Conservation (phyloP, 2,329 filamentous ascomycete genomes). For the Neonectria neomacrospora region DNA sequence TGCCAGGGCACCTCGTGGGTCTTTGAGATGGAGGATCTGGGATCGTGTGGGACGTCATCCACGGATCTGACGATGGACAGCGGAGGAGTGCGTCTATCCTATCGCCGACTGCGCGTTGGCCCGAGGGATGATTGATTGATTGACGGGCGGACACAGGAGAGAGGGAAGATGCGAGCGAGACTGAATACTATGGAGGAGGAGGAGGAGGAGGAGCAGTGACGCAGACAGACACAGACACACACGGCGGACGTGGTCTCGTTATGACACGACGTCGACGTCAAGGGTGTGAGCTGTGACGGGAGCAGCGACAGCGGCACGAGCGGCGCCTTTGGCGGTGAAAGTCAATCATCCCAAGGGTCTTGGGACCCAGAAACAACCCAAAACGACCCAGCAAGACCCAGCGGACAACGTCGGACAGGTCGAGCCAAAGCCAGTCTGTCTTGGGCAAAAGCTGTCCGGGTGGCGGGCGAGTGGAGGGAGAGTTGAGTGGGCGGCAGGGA, state of each 20-base stretch:
- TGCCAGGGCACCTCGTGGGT: conserved; percentile 39
- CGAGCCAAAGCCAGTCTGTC: conserved; percentile 16
- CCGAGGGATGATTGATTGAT: not conserved
- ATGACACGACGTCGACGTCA: conserved; percentile 40
- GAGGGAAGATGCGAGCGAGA: not conserved
- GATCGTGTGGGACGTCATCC: conserved; percentile 44
- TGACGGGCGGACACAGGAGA: not conserved
- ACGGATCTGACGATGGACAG: conserved; percentile 37
- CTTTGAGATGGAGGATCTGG: conserved; percentile 40
- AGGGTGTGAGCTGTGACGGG: conserved; percentile 12
- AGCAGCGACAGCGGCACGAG: conserved; percentile 22
- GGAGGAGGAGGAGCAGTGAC: not conserved
- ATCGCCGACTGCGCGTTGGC: conserved; percentile 24
- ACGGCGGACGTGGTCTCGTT: conserved; percentile 27
- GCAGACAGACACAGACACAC: not conserved
- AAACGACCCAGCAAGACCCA: not conserved
- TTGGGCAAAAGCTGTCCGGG: conserved; percentile 22
- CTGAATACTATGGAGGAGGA: not conserved
- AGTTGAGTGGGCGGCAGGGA: not conserved
- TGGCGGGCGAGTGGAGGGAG: conserved; percentile 23
- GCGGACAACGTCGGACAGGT: conserved; percentile 5
- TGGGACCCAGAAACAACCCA: not conserved
- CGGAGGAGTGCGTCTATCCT: conserved; percentile 31
- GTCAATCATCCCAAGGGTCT: conserved; percentile 37
- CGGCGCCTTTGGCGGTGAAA: conserved; percentile 45